Evolutionary conservation across 805 yeast genomes (phyloP), one percentile per base, ranked within the genome.

Genomic region (Sungouiozyma intestinalis): DNA sequence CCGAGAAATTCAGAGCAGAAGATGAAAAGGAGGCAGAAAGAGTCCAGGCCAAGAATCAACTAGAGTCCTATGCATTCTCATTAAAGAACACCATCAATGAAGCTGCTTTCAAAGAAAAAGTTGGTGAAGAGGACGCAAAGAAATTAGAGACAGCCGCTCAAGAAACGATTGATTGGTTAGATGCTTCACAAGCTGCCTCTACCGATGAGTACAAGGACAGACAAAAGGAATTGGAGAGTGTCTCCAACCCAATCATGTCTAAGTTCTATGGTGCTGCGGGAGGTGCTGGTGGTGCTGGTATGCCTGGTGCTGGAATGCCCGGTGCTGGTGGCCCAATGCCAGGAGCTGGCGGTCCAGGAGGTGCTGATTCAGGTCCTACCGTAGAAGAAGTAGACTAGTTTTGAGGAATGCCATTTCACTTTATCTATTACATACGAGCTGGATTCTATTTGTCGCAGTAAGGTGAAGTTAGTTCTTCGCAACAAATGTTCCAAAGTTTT

Each of bases 181-280:
- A 88, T 68, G 76, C 77, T 57, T 85, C 86, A 75, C 90, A 82
- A 71, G 77, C 96, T 52, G 97, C 95, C 55, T 67, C 95, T 42
- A 77, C 85, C 46, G 97, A 90, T 65, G 97, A 88, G 76, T 88
- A 71, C 68, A 74, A 78, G 63, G 95, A 83, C 71, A 82, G 77
- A 74, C 94, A 87, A 75, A 88, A 88, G 81, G 96, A 87, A 72
- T 80, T 88, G 62, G 97, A 90, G 76, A 82, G 77, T 56, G 74
- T 81, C 69, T 95, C 95, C 55, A 88, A 88, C 77, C 97, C 97
- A 68, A 85, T 88, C 71, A 82, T 88, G 86, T 77, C 86, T 67
- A 86, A 88, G 77, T 86, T 92, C 77, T 90, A 90, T 81, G 92
- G 85, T 69, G 87, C 81, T 54, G 94, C 87, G 66, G 94, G 86